phyloP scores from a whole-genome alignment of 2,329 filamentous ascomycete species.

The Phaeosphaeriaceae sp. region DNA sequence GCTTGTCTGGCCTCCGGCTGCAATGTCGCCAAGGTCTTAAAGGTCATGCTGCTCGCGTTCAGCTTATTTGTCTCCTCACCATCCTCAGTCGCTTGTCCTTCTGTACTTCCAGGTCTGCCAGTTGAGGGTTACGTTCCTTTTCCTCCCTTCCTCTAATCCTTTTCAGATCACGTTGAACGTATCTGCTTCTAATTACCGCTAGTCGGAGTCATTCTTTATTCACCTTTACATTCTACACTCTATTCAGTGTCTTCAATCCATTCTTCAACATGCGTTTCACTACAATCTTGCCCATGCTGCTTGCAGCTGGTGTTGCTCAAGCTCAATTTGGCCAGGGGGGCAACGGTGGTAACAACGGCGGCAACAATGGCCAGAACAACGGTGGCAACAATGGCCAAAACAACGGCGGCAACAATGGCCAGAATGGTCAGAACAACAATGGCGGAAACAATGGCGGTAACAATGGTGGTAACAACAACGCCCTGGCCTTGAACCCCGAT shows the following conservation, averaged over 20 bases:
- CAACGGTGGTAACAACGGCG: slow-evolving; percentile 16
- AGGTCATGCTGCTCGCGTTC: slow-evolving; percentile 34
- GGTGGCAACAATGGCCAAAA: not conserved
- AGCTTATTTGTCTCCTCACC: slow-evolving; percentile 34
- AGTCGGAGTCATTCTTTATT: slow-evolving; percentile 48
- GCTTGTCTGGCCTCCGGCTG: slow-evolving; percentile 26
- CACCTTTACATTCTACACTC: slow-evolving; percentile 23
- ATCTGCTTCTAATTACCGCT: slow-evolving; percentile 49
- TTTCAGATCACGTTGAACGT: slow-evolving; percentile 52
- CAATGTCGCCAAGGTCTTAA: slow-evolving; percentile 47
- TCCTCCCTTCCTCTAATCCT: slow-evolving; percentile 45
- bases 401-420: slow-evolving; percentile 3
- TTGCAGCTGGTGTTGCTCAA: slow-evolving; percentile 43
- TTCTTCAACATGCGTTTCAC: slow-evolving; percentile 45
- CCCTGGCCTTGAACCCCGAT: slow-evolving; percentile 42
- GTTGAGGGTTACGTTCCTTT: slow-evolving; percentile 53
- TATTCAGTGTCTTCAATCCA: slow-evolving; percentile 8
- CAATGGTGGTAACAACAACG: slow-evolving; percentile 20
- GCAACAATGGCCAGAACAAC: slow-evolving; percentile 15
- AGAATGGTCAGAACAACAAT: slow-evolving; percentile 8
- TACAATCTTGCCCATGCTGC: slow-evolving; percentile 40
- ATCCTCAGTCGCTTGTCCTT: slow-evolving; percentile 43
- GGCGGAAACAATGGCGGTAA: not conserved
- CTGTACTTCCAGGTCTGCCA: slow-evolving; percentile 33
- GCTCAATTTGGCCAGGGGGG: slow-evolving; percentile 33